Evolutionary conservation across 2,329 filamentous ascomycete species (phyloP).

Genomic region (Cephalotrichum gorgonifer): DNA sequence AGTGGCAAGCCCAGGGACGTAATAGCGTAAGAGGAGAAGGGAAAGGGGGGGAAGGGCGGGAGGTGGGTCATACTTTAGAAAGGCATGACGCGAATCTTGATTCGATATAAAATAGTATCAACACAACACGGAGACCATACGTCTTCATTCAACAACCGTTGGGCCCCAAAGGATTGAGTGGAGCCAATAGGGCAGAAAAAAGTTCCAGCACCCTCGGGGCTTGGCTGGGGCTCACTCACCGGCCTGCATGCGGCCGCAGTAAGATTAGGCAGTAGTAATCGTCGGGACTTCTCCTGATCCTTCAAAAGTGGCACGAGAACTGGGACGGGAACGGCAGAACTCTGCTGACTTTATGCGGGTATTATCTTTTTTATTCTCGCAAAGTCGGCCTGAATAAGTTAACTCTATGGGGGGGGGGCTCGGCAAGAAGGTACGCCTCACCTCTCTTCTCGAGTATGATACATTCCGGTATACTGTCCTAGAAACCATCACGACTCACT

Average conservation of each 20-base stretch:
- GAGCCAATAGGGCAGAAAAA: neutral
- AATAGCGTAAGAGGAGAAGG: neutral
- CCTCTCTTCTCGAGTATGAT: neutral
- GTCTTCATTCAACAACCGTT: too few species aligned
- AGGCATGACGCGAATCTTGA: too few species aligned
- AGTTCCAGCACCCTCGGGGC: neutral
- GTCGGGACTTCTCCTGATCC: neutral
- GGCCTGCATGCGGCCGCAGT: neutral
- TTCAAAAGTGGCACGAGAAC: neutral
- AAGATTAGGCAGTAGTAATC: too few species aligned
- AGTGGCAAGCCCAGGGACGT: neutral
- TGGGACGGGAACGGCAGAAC: neutral
- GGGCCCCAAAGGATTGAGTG: neutral
- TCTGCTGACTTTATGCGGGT: neutral
- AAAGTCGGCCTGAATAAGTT: neutral
- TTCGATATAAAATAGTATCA: too few species aligned
- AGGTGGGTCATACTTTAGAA: too few species aligned
- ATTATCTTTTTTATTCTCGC: constrained; percentile 1
- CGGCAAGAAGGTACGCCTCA: neutral
- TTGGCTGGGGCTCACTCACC: neutral
- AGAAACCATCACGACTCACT: neutral
- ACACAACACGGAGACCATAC: too few species aligned
- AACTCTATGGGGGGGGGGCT: neutral
- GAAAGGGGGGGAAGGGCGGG: neutral
- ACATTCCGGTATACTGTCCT: neutral